These are phyloP conservation scores for Venturia oleaginea DNA, from an alignment of 2,329 filamentous ascomycete species.

Conservation along the genomic window DNA sequence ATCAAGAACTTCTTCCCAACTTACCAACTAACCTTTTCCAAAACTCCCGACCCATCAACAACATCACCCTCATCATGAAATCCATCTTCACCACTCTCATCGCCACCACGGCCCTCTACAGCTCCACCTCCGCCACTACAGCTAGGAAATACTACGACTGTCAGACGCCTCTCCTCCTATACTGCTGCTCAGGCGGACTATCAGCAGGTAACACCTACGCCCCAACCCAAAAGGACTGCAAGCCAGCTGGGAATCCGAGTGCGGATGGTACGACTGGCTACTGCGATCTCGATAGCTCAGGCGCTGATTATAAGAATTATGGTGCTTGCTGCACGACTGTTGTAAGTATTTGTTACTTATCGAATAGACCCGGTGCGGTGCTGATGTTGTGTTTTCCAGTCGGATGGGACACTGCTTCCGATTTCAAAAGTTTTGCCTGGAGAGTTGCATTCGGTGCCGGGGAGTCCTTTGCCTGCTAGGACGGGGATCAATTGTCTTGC, in stretches of 20 bases:
- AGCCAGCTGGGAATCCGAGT: too few species aligned
- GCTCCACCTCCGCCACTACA: background rate
- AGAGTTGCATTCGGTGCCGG: too few species aligned
- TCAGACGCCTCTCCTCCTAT: background rate
- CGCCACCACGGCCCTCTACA: background rate
- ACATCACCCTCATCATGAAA: background rate
- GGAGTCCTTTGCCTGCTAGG: too few species aligned
- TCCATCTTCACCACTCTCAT: background rate
- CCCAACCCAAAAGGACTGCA: background rate
- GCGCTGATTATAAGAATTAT: background rate
- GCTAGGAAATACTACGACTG: background rate
- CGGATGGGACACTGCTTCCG: too few species aligned
- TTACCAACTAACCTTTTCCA: background rate
- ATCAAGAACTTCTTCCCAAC: background rate
- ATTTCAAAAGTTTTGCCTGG: too few species aligned
- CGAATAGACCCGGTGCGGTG: too few species aligned
- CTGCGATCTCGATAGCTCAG: background rate
- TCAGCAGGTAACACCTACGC: background rate
- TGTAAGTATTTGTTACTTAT: background rate
- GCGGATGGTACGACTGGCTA: background rate
- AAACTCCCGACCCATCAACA: too few species aligned
- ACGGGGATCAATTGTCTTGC: too few species aligned
- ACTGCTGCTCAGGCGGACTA: background rate
- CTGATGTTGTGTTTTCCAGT: too few species aligned
- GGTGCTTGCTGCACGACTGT: background rate